Percentiles rank a stretch among this genome's conserved stretches.
phyloP scores from a whole-genome alignment of 495 filamentous ascomycete species.

The Neurospora sublineolata region DNA sequence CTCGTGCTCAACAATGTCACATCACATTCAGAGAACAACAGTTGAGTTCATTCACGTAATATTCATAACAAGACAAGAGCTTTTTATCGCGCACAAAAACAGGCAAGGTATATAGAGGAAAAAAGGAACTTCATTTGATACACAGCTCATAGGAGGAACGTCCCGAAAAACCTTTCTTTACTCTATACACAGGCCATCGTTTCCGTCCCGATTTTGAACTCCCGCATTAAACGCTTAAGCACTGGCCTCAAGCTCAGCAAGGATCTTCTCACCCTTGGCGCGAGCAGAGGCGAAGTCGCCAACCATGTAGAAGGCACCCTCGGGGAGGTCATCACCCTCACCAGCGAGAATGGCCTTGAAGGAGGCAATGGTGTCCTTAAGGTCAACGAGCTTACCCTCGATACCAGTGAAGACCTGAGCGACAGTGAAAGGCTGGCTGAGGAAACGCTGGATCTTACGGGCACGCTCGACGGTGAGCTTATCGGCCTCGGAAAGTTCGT shows the following conservation, averaged over 20 bases:
- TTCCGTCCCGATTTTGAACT: constrained; percentile 26
- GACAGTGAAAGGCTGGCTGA: constrained; percentile 97
- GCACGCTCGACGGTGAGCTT: constrained; percentile 99
- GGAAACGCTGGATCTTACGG: constrained; percentile 98
- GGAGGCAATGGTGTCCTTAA: constrained; percentile 93
- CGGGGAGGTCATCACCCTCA: constrained; percentile 90
- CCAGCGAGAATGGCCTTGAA: constrained; percentile 98
- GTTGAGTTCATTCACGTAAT: not conserved
- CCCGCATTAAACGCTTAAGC: constrained; percentile 42
- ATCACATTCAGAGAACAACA: not conserved
- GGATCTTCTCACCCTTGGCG: constrained; percentile 98
- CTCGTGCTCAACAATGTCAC: not conserved
- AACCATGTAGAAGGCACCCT: constrained; percentile 98
- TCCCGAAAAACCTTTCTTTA: constrained; percentile 19
- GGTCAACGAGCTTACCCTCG: constrained; percentile 89
- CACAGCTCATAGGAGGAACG: constrained; percentile 30
- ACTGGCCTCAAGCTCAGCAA: constrained; percentile 74
- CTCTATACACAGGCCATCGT: constrained; percentile 30
- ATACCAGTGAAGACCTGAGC: constrained; percentile 99
- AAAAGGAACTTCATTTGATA: constrained; percentile 20
- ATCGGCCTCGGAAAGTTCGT: constrained; percentile 95
- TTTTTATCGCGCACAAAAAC: not conserved
- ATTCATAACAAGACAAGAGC: not conserved
- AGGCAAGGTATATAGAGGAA: not conserved
- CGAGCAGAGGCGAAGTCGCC: constrained; percentile 87